Evolutionary conservation across 2,329 filamentous ascomycete genomes (phyloP).

Genomic region (Seiridium unicorne): DNA sequence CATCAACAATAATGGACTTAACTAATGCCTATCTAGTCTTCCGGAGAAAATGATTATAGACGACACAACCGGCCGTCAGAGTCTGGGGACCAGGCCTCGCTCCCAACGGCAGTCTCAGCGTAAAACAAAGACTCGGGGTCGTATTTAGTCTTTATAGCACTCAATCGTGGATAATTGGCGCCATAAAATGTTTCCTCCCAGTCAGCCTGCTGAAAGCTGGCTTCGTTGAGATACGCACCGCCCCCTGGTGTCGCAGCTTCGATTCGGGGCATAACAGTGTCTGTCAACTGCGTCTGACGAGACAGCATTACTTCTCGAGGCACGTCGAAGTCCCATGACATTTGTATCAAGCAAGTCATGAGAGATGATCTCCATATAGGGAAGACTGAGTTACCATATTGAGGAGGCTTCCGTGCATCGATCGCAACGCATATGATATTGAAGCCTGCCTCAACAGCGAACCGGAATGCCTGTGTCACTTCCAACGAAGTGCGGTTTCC

Average conservation of each 20-base stretch:
- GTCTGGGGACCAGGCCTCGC: constrained; percentile 7
- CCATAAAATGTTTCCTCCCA: constrained; percentile 33
- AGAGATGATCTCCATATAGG: constrained; percentile 28
- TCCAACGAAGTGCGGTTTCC: neutral
- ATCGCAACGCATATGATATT: constrained; percentile 21
- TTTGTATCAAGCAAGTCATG: constrained; percentile 9
- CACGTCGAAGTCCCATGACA: neutral
- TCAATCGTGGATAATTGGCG: constrained; percentile 27
- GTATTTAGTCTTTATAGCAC: constrained; percentile 38
- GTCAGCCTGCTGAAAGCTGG: constrained; percentile 29
- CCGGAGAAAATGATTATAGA: too few relatives aligned
- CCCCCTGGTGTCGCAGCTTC: constrained; percentile 10
- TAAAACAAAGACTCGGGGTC: constrained; percentile 37
- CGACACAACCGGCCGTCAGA: neutral
- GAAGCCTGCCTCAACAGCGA: constrained; percentile 24
- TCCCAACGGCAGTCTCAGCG: constrained; percentile 36
- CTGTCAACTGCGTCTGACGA: constrained; percentile 21
- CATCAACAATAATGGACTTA: too few relatives aligned
- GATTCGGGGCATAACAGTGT: constrained; percentile 19
- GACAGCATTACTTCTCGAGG: constrained; percentile 5
- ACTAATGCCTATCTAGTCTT: too few relatives aligned
- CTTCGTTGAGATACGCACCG: constrained; percentile 36
- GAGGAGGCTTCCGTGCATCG: constrained; percentile 19
- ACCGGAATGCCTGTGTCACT: constrained; percentile 6
- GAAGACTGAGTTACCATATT: constrained; percentile 23